Conservation (phyloP, 345 rosid genomes). For the Syzygium aqueum region DNA sequence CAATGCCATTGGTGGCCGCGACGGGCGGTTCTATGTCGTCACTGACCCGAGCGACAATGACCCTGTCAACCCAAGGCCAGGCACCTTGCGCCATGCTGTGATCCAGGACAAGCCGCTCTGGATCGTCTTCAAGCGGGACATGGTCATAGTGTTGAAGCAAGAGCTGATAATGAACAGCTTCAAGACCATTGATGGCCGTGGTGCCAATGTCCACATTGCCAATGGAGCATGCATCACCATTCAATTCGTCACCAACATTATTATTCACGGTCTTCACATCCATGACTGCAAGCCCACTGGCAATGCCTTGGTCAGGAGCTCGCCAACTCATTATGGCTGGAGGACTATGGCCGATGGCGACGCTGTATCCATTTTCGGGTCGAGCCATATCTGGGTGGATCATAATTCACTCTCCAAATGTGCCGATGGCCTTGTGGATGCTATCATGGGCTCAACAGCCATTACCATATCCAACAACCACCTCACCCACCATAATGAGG, state of each 20-base stretch:
- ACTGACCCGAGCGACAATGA: conserved; percentile 26
- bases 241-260: conserved; percentile 12
- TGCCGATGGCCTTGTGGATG: conserved; percentile 50
- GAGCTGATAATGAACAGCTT: conserved; percentile 23
- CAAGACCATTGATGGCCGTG: conserved; percentile 18
- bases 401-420: conserved; percentile 44
- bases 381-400: conserved; percentile 47
- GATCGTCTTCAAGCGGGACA: conserved; percentile 34
- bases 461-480: conserved; percentile 52
- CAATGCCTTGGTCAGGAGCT: conserved; percentile 19
- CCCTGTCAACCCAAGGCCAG: conserved; percentile 28
- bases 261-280: conserved; percentile 19
- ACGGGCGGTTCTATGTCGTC: conserved; percentile 30
- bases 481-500: conserved; percentile 27
- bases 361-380: conserved; percentile 37
- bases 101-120: conserved; percentile 31
- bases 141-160: conserved; percentile 20
- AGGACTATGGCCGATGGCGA: conserved; percentile 49
- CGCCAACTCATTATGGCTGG: conserved; percentile 13
- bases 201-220: conserved; percentile 14
- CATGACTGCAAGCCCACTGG: conserved; percentile 20
- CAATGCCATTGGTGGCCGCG: conserved; percentile 33
- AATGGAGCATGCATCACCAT: conserved; percentile 18
- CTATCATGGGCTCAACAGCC: conserved; percentile 51
- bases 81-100: conserved; percentile 33